Base-by-base conservation (phyloP, 306 rosid genomes). In the Gastrolobium bilobum region DNA sequence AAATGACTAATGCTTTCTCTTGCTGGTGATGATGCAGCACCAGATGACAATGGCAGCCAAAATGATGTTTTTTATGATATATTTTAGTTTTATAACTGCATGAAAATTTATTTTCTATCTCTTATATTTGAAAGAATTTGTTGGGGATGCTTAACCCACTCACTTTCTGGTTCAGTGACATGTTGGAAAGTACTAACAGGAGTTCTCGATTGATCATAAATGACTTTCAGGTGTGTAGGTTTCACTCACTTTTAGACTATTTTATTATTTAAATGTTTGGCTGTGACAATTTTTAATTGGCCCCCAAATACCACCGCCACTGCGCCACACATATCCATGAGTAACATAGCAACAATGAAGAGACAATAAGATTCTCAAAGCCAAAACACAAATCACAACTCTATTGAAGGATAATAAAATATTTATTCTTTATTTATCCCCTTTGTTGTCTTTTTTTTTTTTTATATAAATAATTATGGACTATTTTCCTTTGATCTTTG, bases 21-120 rank as follows among this genome's bases (percentile, higher is more conserved):
- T 78, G 30, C 20, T 60, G 40, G 4, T 40, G 29, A 44, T 44
- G 51, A 6, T 57, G 53, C 34, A 34, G 50, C 30, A 63, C 50
- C 29, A 15, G 15, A 10, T 3, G 58, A 13, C 11, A 60, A 14
- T 50, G 77, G 29, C 39, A 50, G 48, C 40, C 60, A 34, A 68
- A 69, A 31, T 51, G 6, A 42, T 60, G 51, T 15, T n/a, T 73
- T 51, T 68, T 62, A 33, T 71, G 13, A 68, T 37, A 42, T 11
- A 62, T 62, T 52, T 29, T 47, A 57, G 33, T 43, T 34, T 51
- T 51, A 6, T 11, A 26, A 59, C 14, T 59, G 6, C 8, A 10
- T 14, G 57, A 15, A 31, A 63, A 43, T 33, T 65, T 62, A 10
- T 42, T 31, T 64, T 37, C 20, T 2, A 26, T 56, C 14, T 42